Evolutionary conservation across 345 rosid species (phyloP).

Genomic region (Aquilaria malaccensis): DNA sequence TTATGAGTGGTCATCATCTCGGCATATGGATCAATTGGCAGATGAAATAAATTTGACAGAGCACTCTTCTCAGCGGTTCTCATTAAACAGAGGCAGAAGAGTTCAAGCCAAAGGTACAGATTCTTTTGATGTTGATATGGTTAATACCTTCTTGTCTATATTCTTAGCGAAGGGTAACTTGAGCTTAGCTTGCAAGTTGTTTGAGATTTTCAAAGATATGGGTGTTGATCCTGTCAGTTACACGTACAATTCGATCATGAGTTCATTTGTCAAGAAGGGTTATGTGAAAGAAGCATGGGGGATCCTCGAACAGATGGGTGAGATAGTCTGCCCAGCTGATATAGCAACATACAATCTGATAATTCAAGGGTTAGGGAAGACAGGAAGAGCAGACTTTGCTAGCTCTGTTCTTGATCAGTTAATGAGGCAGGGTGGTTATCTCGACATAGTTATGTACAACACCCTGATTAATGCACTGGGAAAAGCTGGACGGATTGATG

Average conservation of each 20-base stretch:
- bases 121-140: conserved; percentile 76
- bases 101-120: conserved; percentile 39
- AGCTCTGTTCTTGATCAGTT: conserved; percentile 61
- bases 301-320: conserved; percentile 65
- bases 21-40: conserved; percentile 78
- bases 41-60: conserved; percentile 28
- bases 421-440: conserved; percentile 70
- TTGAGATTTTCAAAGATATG: conserved; percentile 65
- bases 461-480: conserved; percentile 78
- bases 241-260: conserved; percentile 83
- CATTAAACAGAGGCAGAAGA: conserved; percentile 45
- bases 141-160: conserved; percentile 75
- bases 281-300: conserved; percentile 63
- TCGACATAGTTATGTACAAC: conserved; percentile 90
- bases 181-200: conserved; percentile 85
- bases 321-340: conserved; percentile 53
- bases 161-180: conserved; percentile 79
- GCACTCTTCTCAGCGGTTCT: conserved; percentile 34
- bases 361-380: conserved; percentile 82
- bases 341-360: conserved; percentile 79
- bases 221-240: conserved; percentile 56
- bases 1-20: conserved; percentile 88
- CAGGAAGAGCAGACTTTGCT: conserved; percentile 85
- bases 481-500: conserved; percentile 67
- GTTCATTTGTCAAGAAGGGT: conserved; percentile 83